Evolutionary conservation across 768 basidiomycete species (phyloP).

Genomic region (Psilocybe tampanensis): DNA sequence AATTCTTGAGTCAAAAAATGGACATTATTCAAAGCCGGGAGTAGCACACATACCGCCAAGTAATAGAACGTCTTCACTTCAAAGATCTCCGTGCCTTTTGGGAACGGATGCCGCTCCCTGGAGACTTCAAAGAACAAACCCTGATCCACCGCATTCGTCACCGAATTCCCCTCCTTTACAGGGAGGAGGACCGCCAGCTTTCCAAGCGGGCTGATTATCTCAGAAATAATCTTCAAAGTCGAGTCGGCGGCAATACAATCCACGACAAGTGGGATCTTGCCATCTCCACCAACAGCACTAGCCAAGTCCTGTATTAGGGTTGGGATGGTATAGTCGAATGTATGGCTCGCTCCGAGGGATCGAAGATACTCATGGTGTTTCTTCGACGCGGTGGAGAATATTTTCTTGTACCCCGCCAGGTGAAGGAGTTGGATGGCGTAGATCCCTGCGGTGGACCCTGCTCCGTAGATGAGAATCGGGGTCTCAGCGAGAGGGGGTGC

Average conservation of each 20-base stretch:
- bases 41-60: conserved; percentile 32
- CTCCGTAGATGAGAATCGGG: conserved; percentile 49
- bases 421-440: conserved; percentile 41
- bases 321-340: conserved; percentile 42
- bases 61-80: conserved; percentile 45
- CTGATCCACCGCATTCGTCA: conserved; percentile 30
- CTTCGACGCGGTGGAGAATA: conserved; percentile 44
- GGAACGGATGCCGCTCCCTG: conserved; percentile 38
- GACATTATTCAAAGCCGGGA: neutral
- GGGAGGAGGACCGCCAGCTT: conserved; percentile 47
- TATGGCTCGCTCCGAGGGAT: conserved; percentile 40
- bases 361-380: conserved; percentile 40
- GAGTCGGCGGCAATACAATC: conserved; percentile 41
- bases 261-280: conserved; percentile 34
- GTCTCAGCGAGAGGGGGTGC: conserved; percentile 30
- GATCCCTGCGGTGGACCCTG: conserved; percentile 40
- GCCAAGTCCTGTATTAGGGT: conserved; percentile 37
- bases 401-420: conserved; percentile 43
- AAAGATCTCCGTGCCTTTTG: conserved; percentile 34
- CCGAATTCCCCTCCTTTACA: conserved; percentile 44
- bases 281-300: conserved; percentile 33
- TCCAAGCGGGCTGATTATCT: conserved; percentile 38
- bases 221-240: conserved; percentile 37
- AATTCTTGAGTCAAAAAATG: neutral
- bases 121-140: conserved; percentile 36